These are phyloP conservation scores for Pisolithus tinctorius DNA, from an alignment of 768 basidiomycete genomes.

Conservation along the genomic window DNA sequence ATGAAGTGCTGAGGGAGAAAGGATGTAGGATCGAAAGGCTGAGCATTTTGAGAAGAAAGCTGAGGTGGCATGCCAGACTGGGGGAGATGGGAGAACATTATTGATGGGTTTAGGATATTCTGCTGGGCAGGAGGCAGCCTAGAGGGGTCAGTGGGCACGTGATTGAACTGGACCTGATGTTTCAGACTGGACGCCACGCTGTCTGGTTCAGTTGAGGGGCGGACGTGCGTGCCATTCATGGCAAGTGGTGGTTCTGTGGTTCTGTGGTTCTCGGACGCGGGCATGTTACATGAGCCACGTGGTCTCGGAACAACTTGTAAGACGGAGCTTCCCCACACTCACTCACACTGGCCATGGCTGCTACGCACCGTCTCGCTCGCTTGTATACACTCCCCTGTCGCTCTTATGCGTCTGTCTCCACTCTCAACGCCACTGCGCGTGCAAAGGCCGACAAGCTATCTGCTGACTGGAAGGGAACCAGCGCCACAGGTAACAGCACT, in stretches of 20 bases:
- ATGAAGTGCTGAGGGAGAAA: constrained; percentile 45
- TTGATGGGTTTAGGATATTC: constrained; percentile 29
- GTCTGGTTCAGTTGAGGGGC: no score
- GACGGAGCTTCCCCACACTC: constrained; percentile 10
- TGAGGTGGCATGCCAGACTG: constrained; percentile 10
- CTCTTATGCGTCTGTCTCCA: constrained; percentile 42
- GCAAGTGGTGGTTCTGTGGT: no score
- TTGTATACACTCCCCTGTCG: constrained; percentile 12
- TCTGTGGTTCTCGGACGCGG: no score
- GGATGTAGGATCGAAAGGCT: constrained; percentile 28
- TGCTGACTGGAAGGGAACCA: constrained; percentile 81
- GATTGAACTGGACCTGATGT: no score
- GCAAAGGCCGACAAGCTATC: constrained; percentile 65
- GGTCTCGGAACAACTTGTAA: neutral
- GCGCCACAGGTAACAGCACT: constrained; percentile 75
- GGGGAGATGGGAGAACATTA: constrained; percentile 20
- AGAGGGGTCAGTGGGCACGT: no score
- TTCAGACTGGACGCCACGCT: no score
- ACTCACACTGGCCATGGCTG: constrained; percentile 15
- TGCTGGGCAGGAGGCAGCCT: constrained; percentile 12
- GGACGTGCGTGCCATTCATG: no score
- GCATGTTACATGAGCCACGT: neutral
- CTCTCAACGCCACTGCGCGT: constrained; percentile 49
- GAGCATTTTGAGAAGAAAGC: constrained; percentile 15
- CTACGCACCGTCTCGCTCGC: constrained; percentile 11